Evolutionary conservation across 441 rosid species (phyloP), one percentile per base, ranked within the genome.

Genomic region (Manihot esculenta): DNA sequence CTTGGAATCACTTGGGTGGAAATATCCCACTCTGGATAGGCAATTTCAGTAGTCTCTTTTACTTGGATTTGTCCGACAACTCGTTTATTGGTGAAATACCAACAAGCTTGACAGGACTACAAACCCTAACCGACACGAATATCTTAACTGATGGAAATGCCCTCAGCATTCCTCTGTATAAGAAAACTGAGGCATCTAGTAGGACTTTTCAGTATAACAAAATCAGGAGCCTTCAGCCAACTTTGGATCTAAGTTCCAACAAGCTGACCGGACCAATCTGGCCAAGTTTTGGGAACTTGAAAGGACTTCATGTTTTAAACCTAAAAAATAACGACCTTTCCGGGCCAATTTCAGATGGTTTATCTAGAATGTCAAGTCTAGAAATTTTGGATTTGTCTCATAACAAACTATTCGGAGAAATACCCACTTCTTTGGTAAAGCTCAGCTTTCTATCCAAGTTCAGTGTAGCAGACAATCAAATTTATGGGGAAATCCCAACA

Each of bases 261-360:
- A 58, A 51, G 49, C 88, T 92, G 47, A 72, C 61, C 1, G 96
- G 97, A 51, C 75, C 84, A 24, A 86, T 90, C 62, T 85, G 87
- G 93, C 84, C 85, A 3, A 87, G 81, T 76, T 86, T 92, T 54
- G 94, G 94, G 75, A 78, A 87, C 51, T 74, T 92, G 64, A 90
- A 79, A 77, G 80, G 57, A 68, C 91, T 92, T 45, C 87, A 84
- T 63, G 77, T 86, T 75, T 75, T 92, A 58, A 85, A 83, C 74
- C 76, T 90, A 59, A 78, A 73, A 9, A 33, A 64, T 62, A 92
- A 92, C 56, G 18, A 35, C 0, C 53, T 92, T 2, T 84, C 91
- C 0, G 96, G 94, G 21, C n/a, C 76, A 3, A 90, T 92, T n/a
- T 91, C 96, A 0, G 77, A 68, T 13, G 60, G 64, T 33, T 62